Evolutionary conservation across 805 yeast species (phyloP).

Genomic region (Cyberlindnera amylophila): DNA sequence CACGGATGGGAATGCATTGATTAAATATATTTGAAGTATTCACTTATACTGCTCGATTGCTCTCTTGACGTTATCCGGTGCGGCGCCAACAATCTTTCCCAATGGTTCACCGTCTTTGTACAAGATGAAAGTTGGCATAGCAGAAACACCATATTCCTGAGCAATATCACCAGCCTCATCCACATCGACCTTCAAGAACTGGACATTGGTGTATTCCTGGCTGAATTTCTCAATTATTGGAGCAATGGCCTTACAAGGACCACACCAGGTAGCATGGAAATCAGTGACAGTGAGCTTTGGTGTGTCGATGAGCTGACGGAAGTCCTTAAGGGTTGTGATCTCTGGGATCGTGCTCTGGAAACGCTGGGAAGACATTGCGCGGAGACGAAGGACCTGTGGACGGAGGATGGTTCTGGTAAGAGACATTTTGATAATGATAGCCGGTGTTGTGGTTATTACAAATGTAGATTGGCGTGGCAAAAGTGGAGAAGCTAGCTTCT

Average conservation of each 20-base stretch:
- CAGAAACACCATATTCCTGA: slow-evolving; percentile 54
- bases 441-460: too few relatives aligned
- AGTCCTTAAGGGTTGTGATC: slow-evolving; percentile 32
- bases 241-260: slow-evolving; percentile 71
- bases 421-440: slow-evolving; percentile 7
- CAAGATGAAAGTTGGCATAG: slow-evolving; percentile 74
- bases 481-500: too few relatives aligned
- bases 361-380: neutral
- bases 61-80: slow-evolving; percentile 32
- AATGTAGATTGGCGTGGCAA: too few relatives aligned
- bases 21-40: too few relatives aligned
- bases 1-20: too few relatives aligned
- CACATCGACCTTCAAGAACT: slow-evolving; percentile 68
- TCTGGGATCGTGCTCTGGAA: slow-evolving; percentile 30
- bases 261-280: slow-evolving; percentile 74
- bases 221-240: slow-evolving; percentile 47
- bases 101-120: slow-evolving; percentile 54
- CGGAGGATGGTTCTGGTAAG: slow-evolving; percentile 11
- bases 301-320: slow-evolving; percentile 31
- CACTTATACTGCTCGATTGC: slow-evolving; percentile 30
- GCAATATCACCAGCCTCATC: slow-evolving; percentile 62
- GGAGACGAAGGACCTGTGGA: slow-evolving; percentile 8
- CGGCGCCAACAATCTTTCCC: slow-evolving; percentile 64
- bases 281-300: slow-evolving; percentile 52
- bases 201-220: slow-evolving; percentile 41